phyloP scores from a whole-genome alignment of 2,329 filamentous ascomycete genomes.

The Periconia sp. region DNA sequence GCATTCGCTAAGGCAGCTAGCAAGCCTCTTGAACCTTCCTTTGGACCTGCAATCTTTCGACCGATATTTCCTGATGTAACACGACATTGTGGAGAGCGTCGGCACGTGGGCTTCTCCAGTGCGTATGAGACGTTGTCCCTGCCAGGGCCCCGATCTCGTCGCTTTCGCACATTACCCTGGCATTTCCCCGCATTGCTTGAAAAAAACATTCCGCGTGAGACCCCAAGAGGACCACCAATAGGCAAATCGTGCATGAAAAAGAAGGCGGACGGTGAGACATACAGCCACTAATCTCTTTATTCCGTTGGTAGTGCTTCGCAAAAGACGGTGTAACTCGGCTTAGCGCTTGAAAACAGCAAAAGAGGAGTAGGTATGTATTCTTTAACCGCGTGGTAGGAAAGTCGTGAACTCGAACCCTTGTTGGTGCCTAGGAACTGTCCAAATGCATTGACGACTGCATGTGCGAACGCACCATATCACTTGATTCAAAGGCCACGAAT shows the following conservation, averaged over 20 bases:
- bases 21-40: conserved; percentile 11
- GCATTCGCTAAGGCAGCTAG: conserved; percentile 18
- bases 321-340: background rate
- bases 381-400: background rate
- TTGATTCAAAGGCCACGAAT: background rate
- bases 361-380: background rate
- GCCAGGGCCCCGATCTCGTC: background rate
- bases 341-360: background rate
- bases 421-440: background rate
- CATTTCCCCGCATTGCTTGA: conserved; percentile 12
- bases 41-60: conserved; percentile 17
- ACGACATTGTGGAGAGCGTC: conserved; percentile 9
- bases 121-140: background rate
- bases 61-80: conserved; percentile 17
- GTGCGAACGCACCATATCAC: background rate
- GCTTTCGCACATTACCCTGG: conserved; percentile 7
- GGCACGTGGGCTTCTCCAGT: conserved; percentile 12
- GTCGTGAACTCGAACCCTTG: background rate
- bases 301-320: background rate
- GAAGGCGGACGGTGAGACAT: background rate
- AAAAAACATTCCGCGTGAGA: background rate
- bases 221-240: background rate
- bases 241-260: background rate
- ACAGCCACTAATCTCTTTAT: background rate
- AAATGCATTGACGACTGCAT: background rate